Evolutionary conservation across 2,329 filamentous ascomycete species (phyloP).

Genomic region (Paecilomyces variotii): DNA sequence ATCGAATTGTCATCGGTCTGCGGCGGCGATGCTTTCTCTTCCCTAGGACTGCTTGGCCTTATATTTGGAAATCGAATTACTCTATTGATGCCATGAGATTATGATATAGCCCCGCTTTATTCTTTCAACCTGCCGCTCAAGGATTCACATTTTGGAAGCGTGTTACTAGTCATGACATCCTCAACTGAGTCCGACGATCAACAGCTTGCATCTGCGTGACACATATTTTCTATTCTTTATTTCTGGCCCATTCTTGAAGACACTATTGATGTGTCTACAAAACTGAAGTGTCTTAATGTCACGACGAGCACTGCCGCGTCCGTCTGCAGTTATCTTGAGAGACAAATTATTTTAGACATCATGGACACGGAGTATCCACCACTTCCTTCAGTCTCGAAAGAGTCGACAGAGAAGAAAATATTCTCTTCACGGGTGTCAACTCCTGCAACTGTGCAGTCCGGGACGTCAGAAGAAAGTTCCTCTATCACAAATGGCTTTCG

Average conservation of each 20-base stretch:
- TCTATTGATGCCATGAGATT: background rate
- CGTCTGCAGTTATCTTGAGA: background rate
- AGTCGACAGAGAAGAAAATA: constrained; percentile 1
- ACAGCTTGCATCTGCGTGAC: background rate
- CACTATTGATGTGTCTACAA: background rate
- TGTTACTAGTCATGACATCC: background rate
- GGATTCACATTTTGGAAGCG: background rate
- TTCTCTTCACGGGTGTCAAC: constrained; percentile 1
- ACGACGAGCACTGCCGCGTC: background rate
- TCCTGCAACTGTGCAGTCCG: background rate
- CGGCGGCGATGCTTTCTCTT: background rate
- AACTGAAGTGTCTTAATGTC: background rate
- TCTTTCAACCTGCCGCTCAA: too few species aligned
- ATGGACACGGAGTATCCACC: constrained; percentile 20
- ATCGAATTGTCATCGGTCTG: background rate
- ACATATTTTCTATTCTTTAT: background rate
- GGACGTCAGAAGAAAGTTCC: background rate
- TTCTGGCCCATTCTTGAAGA: background rate
- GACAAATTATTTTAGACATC: background rate
- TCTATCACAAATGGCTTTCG: background rate
- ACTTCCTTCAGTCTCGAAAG: constrained; percentile 7
- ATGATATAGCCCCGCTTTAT: background rate
- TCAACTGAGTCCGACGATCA: background rate
- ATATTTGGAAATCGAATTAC: background rate
- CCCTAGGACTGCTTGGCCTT: background rate